These are phyloP conservation scores for Myrica gale DNA, from an alignment of 306 rosid species.

Conservation along the genomic window DNA sequence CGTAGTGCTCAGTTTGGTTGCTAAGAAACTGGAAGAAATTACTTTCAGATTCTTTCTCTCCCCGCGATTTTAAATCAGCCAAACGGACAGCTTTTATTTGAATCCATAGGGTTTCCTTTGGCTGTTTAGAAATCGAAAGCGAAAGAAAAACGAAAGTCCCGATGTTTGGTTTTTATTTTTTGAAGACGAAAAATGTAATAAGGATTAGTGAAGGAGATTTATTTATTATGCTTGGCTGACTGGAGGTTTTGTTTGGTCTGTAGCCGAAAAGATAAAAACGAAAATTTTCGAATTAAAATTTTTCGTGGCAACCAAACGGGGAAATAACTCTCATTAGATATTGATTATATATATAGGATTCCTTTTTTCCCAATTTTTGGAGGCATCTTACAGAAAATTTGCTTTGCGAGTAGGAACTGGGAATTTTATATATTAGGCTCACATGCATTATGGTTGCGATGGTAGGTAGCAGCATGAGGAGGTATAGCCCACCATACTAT, in stretches of 20 bases:
- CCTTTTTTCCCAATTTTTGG: too few species aligned
- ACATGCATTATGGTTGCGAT: neutral
- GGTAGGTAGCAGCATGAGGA: slow-evolving; percentile 50
- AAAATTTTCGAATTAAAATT: neutral
- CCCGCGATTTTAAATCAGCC: neutral
- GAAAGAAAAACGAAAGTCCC: neutral
- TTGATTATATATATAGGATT: neutral
- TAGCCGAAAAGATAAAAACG: neutral
- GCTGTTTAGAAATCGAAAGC: neutral
- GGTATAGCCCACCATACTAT: slow-evolving; percentile 88
- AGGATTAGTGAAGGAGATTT: neutral
- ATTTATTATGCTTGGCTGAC: neutral
- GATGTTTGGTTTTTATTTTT: neutral
- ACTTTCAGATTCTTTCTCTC: neutral
- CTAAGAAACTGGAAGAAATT: neutral
- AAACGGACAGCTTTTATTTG: neutral
- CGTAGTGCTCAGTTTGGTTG: neutral
- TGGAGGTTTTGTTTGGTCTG: neutral
- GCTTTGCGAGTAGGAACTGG: neutral
- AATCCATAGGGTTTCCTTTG: neutral
- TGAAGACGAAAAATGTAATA: neutral
- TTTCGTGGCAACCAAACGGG: neutral
- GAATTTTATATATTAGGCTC: neutral
- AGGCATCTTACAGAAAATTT: neutral
- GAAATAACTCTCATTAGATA: neutral